These are phyloP conservation scores for Lactarius deliciosus DNA, from an alignment of 768 basidiomycete genomes.

Conservation along the genomic window DNA sequence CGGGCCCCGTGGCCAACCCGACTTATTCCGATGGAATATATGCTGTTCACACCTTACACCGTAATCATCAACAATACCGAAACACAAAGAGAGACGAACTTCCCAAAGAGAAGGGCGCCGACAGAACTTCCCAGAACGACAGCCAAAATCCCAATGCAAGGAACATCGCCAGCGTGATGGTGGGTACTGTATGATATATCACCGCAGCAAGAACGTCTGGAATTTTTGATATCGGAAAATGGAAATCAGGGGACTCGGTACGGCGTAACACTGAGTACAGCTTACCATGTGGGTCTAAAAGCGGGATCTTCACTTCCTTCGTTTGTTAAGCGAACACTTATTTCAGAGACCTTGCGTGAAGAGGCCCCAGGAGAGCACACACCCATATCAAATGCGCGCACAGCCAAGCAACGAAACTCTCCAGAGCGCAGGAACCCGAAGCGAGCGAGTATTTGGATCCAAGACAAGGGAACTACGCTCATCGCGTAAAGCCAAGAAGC, in stretches of 20 bases:
- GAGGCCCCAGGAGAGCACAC: neutral
- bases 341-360: neutral
- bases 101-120: neutral
- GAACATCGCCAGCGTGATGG: neutral
- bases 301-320: neutral
- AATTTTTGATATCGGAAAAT: neutral
- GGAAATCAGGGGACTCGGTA: neutral
- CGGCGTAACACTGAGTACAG: neutral
- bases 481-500: neutral
- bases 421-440: constrained; percentile 5
- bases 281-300: neutral
- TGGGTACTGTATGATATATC: neutral
- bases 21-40: neutral
- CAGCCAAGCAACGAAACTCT: neutral
- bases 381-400: neutral
- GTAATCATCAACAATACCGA: neutral
- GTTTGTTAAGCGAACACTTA: neutral
- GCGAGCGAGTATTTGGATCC: neutral
- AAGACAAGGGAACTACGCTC: neutral
- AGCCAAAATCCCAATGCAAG: neutral
- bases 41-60: neutral
- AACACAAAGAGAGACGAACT: too few relatives aligned
- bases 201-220: neutral
- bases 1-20: neutral
- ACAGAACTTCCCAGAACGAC: neutral